A percentile compares a stretch with the other conserved stretches of the same genome.
These are phyloP conservation scores for Scleroderma bovista DNA, from an alignment of 768 basidiomycete species.

Conservation along the genomic window DNA sequence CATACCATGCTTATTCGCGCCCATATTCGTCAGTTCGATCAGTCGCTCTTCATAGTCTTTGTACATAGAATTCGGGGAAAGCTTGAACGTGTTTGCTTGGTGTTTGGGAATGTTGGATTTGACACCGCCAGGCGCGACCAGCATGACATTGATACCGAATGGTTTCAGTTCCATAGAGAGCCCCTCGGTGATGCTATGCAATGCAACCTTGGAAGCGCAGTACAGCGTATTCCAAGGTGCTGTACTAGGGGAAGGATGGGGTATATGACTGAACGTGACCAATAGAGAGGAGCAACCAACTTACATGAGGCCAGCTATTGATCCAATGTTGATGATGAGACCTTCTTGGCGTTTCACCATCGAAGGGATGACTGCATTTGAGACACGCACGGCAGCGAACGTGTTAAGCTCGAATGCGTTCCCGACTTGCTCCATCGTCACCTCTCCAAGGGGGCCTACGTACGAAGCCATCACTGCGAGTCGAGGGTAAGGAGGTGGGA, in stretches of 20 bases:
- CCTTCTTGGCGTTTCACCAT: too few species aligned
- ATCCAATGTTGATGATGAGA: too few species aligned
- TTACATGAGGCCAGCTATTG: slow-evolving; percentile 59
- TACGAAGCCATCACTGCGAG: too few species aligned
- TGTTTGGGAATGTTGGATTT: slow-evolving; percentile 62
- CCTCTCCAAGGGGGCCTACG: slow-evolving; percentile 45
- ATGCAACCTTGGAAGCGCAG: slow-evolving; percentile 50
- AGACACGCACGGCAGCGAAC: too few species aligned
- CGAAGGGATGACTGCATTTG: too few species aligned
- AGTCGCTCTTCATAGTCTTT: too few species aligned
- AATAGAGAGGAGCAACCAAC: neutral
- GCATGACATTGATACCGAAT: too few species aligned
- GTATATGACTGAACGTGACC: neutral
- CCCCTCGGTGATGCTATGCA: slow-evolving; percentile 57
- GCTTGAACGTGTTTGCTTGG: slow-evolving; percentile 34
- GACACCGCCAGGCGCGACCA: slow-evolving; percentile 66
- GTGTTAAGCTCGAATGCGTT: too few species aligned
- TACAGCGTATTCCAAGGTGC: slow-evolving; percentile 67
- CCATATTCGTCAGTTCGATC: too few species aligned
- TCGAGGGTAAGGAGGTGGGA: too few species aligned
- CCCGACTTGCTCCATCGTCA: slow-evolving; percentile 48
- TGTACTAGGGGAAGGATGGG: slow-evolving; percentile 48
- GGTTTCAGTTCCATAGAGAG: too few species aligned
- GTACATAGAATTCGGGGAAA: slow-evolving; percentile 40
- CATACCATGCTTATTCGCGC: too few species aligned